Evolutionary conservation across 805 yeast genomes (phyloP).

Genomic region (Candida glaebosa): DNA sequence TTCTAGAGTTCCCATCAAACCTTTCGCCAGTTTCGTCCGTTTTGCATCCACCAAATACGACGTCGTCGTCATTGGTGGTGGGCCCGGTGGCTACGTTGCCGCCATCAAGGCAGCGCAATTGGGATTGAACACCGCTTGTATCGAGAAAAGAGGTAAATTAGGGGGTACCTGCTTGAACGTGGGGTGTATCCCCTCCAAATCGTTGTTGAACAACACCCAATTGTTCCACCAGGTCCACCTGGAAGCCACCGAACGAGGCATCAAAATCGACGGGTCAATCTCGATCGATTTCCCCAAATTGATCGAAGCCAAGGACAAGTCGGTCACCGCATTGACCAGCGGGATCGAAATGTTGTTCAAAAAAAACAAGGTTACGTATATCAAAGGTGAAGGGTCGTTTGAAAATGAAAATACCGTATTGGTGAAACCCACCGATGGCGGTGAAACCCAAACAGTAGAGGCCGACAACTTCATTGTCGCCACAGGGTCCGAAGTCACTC

Average conservation of each 20-base stretch:
- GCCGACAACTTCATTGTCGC: constrained; percentile 90
- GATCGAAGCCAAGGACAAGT: constrained; percentile 88
- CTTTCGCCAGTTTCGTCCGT: constrained; percentile 35
- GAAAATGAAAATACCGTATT: constrained; percentile 72
- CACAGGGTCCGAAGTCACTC: constrained; percentile 97
- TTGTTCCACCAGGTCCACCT: constrained; percentile 83
- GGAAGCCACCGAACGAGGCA: constrained; percentile 87
- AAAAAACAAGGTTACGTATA: constrained; percentile 91
- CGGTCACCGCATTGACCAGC: constrained; percentile 84
- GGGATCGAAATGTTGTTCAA: constrained; percentile 95
- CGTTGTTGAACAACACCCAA: constrained; percentile 91
- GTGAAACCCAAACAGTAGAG: constrained; percentile 62
- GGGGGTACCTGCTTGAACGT: constrained; percentile 99
- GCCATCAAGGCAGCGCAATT: constrained; percentile 98
- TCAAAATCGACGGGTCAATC: constrained; percentile 74
- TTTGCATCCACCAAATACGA: constrained; percentile 59
- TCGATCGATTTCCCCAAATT: constrained; percentile 70
- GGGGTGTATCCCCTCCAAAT: constrained; percentile 98
- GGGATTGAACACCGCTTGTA: constrained; percentile 91
- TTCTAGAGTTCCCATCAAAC: constrained; percentile 7
- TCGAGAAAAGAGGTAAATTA: constrained; percentile 92
- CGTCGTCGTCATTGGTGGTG: constrained; percentile 95
- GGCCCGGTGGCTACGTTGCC: constrained; percentile 99
- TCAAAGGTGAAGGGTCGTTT: constrained; percentile 90
- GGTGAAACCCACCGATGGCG: constrained; percentile 84